Conservation (phyloP, 2,329 filamentous ascomycete species). For the Hymenoscyphus linearis region DNA sequence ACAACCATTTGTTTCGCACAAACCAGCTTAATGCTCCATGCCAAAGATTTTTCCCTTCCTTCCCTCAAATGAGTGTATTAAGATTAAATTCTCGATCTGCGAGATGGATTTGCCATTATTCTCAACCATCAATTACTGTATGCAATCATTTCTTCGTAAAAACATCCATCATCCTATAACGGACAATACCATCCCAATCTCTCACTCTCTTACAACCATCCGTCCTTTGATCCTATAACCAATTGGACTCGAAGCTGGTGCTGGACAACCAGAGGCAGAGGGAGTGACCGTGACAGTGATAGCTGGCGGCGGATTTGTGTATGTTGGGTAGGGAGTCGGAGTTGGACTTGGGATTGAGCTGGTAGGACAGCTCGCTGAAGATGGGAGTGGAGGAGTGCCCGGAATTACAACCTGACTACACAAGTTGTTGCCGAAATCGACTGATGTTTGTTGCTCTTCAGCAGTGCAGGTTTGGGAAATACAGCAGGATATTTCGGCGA, state of each 20-base stretch:
- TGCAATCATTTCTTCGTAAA: background rate
- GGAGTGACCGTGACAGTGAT: background rate
- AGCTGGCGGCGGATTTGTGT: background rate
- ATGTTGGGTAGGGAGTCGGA: background rate
- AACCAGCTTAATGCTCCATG: background rate
- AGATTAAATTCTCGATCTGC: background rate
- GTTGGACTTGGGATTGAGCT: background rate
- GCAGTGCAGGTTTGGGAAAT: slow-evolving; percentile 2
- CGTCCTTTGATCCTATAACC: background rate
- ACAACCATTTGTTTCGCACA: background rate
- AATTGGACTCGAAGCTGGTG: background rate
- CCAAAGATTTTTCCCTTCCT: background rate
- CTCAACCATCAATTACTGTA: background rate
- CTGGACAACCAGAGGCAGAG: background rate
- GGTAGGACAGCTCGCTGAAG: slow-evolving; percentile 1
- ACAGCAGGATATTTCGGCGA: slow-evolving; percentile 7
- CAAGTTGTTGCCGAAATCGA: slow-evolving; percentile 5
- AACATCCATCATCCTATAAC: background rate
- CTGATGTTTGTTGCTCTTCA: slow-evolving; percentile 3
- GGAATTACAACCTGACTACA: slow-evolving; percentile 7
- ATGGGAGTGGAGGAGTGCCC: slow-evolving; percentile 6
- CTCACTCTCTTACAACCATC: background rate
- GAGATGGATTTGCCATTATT: background rate
- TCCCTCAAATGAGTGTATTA: background rate
- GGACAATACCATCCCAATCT: background rate